These are phyloP conservation scores for Salix viminalis DNA, from an alignment of 345 rosid species.

Conservation along the genomic window DNA sequence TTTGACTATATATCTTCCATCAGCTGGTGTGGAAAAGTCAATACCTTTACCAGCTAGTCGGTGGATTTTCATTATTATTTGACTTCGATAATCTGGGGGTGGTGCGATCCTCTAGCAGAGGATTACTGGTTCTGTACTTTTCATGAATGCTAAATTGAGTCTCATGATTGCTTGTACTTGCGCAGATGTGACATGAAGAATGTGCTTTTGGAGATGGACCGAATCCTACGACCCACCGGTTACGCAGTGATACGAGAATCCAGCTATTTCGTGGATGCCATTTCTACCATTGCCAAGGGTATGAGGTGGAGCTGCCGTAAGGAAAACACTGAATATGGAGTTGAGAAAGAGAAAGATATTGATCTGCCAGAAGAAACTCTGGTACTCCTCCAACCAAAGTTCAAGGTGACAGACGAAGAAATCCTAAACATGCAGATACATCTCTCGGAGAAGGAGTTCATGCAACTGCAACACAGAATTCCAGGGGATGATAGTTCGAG, in stretches of 20 bases:
- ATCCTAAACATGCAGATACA: neutral
- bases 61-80: too few species aligned
- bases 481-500: neutral
- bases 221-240: constrained; percentile 77
- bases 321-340: constrained; percentile 58
- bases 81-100: too few species aligned
- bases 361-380: constrained; percentile 86
- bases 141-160: neutral
- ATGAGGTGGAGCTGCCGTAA: constrained; percentile 81
- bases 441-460: neutral
- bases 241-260: constrained; percentile 78
- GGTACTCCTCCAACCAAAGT: constrained; percentile 58
- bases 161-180: constrained; percentile 11
- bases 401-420: constrained; percentile 25
- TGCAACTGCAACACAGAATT: neutral
- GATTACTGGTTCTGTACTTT: too few species aligned
- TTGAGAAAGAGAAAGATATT: constrained; percentile 69
- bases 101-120: too few species aligned
- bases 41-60: too few species aligned
- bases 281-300: constrained; percentile 67
- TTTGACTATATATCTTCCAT: too few species aligned
- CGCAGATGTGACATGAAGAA: constrained; percentile 85
- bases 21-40: too few species aligned
- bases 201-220: constrained; percentile 86
- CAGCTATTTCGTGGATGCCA: constrained; percentile 56